Conservation (phyloP, 768 basidiomycete genomes). For the Ephemerocybe angulata region DNA sequence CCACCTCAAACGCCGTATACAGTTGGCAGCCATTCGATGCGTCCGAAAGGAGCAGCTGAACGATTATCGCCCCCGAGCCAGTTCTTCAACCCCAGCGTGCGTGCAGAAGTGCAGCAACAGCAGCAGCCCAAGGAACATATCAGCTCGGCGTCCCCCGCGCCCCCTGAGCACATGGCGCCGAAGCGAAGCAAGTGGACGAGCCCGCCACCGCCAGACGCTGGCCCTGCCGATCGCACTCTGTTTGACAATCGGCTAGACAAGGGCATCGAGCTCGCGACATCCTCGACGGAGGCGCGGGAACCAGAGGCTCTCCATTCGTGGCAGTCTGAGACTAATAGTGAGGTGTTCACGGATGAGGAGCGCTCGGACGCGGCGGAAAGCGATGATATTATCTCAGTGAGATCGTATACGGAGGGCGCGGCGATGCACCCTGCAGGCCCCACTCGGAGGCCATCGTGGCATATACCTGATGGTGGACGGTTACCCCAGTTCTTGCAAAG, state of each 20-base stretch:
- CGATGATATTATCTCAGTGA: constrained; percentile 68
- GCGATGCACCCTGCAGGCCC: constrained; percentile 23
- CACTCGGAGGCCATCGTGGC: constrained; percentile 48
- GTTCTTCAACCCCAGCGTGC: constrained; percentile 42
- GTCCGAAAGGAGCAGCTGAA: constrained; percentile 45
- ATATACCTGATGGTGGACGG: constrained; percentile 29
- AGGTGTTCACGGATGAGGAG: constrained; percentile 66
- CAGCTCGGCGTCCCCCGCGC: constrained; percentile 36
- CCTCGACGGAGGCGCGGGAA: constrained; percentile 58
- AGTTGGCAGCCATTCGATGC: constrained; percentile 57
- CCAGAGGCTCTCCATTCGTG: constrained; percentile 36
- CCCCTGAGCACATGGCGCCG: constrained; percentile 78
- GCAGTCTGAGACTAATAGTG: constrained; percentile 62
- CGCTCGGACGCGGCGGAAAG: constrained; percentile 58
- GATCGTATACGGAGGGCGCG: constrained; percentile 58
- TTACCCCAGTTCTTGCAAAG: constrained; percentile 13
- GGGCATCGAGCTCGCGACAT: constrained; percentile 65
- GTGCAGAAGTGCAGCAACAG: constrained; percentile 23
- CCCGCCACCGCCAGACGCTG: constrained; percentile 75
- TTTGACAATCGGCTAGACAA: constrained; percentile 68
- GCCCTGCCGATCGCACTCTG: constrained; percentile 57
- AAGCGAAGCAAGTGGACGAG: constrained; percentile 81
- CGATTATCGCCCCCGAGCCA: constrained; percentile 52
- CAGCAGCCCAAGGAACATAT: constrained; percentile 17
- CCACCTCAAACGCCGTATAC: constrained; percentile 73